Percentiles rank a stretch among this genome's conserved stretches.
These are phyloP conservation scores for Alternaria tenuissima DNA, from an alignment of 2,329 filamentous ascomycete species.

Conservation along the genomic window DNA sequence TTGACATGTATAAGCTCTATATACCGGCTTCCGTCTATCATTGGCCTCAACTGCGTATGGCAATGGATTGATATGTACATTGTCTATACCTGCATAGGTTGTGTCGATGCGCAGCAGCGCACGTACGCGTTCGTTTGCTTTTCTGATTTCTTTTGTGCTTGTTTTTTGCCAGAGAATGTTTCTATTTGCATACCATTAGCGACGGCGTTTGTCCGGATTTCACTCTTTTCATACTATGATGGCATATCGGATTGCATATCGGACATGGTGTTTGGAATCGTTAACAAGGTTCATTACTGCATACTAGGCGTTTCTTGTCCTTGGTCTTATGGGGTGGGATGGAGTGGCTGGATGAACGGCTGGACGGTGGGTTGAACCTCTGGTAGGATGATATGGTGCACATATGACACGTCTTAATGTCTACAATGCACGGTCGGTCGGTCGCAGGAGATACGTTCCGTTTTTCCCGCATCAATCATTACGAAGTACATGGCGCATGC, in stretches of 20 bases:
- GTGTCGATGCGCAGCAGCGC: constrained; percentile 1
- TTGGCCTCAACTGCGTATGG: neutral
- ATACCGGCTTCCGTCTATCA: neutral
- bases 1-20: constrained; percentile 11
- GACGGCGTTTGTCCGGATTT: constrained; percentile 23
- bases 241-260: constrained; percentile 15
- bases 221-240: constrained; percentile 12
- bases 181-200: constrained; percentile 14
- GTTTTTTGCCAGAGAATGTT: neutral
- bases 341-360: neutral
- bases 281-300: neutral
- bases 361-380: neutral
- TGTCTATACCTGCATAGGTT: neutral
- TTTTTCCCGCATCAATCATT: neutral
- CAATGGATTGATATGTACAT: neutral
- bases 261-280: constrained; percentile 5
- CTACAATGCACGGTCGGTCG: constrained; percentile 1
- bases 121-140: neutral
- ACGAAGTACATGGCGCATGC: neutral
- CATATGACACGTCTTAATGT: constrained; percentile 4
- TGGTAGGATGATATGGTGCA: neutral
- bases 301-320: constrained; percentile 6
- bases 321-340: neutral
- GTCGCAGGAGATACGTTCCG: neutral
- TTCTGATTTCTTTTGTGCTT: neutral